Conservation (phyloP, 768 basidiomycete species). For the Xanthoconium purpureum region DNA sequence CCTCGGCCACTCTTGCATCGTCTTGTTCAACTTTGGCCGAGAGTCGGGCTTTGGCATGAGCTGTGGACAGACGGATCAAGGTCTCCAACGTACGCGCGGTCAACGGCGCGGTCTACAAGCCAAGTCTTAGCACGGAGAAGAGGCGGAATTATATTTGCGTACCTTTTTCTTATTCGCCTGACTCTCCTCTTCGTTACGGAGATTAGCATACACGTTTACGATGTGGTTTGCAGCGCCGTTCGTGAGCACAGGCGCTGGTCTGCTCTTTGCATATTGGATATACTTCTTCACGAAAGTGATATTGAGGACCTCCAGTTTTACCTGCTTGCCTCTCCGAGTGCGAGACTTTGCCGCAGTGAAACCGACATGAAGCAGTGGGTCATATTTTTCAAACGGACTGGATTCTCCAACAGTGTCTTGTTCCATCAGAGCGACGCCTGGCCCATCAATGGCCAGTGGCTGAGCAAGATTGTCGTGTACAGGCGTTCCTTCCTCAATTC, state of each 20-base stretch:
- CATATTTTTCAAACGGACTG: constrained; percentile 93
- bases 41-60: constrained; percentile 94
- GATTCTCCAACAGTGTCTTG: constrained; percentile 38
- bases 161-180: constrained; percentile 86
- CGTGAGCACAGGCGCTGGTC: constrained; percentile 78
- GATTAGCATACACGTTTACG: constrained; percentile 83
- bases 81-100: constrained; percentile 99
- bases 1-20: constrained; percentile 89
- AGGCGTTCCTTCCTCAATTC: constrained; percentile 95
- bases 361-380: constrained; percentile 90
- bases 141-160: neutral
- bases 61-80: constrained; percentile 94
- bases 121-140: constrained; percentile 9
- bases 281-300: constrained; percentile 98
- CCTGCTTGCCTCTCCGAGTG: constrained; percentile 57
- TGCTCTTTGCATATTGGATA: constrained; percentile 94
- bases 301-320: constrained; percentile 79
- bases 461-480: constrained; percentile 84
- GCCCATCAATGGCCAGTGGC: constrained; percentile 83
- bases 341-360: constrained; percentile 49
- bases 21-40: constrained; percentile 78
- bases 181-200: constrained; percentile 87
- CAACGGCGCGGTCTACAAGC: constrained; percentile 82
- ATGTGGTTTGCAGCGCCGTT: constrained; percentile 95
- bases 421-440: constrained; percentile 41